Evolutionary conservation across 441 rosid genomes (phyloP).

Genomic region (Biscutella laevigata): DNA sequence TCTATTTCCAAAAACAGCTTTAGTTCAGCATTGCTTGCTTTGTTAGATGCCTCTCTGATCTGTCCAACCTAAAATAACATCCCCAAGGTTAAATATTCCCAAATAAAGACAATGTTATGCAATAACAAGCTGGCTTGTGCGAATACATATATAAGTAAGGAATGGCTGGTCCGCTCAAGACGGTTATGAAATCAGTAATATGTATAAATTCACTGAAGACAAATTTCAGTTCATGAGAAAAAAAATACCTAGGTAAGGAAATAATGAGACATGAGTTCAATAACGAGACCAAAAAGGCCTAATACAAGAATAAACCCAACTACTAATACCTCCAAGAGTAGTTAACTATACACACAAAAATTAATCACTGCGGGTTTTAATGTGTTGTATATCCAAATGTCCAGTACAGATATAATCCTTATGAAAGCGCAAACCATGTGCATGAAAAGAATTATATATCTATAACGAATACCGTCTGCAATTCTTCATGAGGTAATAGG

Average conservation of each 20-base stretch:
- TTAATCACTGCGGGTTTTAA: too few species aligned
- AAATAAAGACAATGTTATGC: not conserved
- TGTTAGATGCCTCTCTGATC: conserved; percentile 75
- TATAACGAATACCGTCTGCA: conserved; percentile 76
- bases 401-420: not conserved
- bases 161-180: too few species aligned
- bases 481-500: conserved; percentile 70
- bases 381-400: not conserved
- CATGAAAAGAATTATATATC: conserved; percentile 5
- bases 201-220: not conserved
- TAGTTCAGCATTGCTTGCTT: conserved; percentile 67
- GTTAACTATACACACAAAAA: not conserved
- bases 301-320: conserved; percentile 1
- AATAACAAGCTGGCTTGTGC: conserved; percentile 2
- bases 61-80: conserved; percentile 68
- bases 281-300: not conserved
- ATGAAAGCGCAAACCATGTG: conserved; percentile 9
- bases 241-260: not conserved
- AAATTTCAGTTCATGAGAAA: too few species aligned
- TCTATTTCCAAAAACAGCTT: conserved; percentile 89
- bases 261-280: not conserved
- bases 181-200: too few species aligned
- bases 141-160: not conserved
- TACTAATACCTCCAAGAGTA: not conserved
- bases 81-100: not conserved